These are phyloP conservation scores for Melaleuca quinquenervia DNA, from an alignment of 345 rosid species.

Conservation along the genomic window DNA sequence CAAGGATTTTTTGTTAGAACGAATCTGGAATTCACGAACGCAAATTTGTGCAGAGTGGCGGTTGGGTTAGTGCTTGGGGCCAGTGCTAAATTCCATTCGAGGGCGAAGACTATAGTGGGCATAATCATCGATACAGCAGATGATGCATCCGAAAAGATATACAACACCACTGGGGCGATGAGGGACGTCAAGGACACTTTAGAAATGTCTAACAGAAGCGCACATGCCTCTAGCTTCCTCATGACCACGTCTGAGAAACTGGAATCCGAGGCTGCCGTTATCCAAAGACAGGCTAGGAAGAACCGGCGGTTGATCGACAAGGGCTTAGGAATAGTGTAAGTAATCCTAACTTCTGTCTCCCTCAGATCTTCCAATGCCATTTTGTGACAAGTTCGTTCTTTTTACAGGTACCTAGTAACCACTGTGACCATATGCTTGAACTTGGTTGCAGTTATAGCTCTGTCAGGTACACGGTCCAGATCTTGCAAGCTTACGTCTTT, in stretches of 20 bases:
- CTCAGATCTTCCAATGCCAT: not conserved
- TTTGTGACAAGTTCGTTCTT: not conserved
- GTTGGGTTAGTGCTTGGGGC: slow-evolving; percentile 54
- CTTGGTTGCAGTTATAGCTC: slow-evolving; percentile 27
- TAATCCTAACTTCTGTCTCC: not conserved
- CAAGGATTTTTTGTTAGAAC: not conserved
- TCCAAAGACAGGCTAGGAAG: slow-evolving; percentile 35
- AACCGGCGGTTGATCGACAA: slow-evolving; percentile 35
- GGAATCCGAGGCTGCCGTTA: slow-evolving; percentile 25
- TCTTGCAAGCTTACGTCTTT: not conserved
- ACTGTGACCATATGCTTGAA: slow-evolving; percentile 33
- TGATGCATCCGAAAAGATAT: slow-evolving; percentile 37
- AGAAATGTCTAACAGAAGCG: slow-evolving; percentile 8
- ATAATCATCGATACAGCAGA: slow-evolving; percentile 51
- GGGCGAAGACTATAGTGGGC: slow-evolving; percentile 27
- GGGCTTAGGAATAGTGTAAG: slow-evolving; percentile 47
- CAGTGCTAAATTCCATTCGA: slow-evolving; percentile 33
- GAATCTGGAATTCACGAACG: not conserved
- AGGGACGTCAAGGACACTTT: slow-evolving; percentile 26
- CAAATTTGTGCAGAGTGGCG: slow-evolving; percentile 28
- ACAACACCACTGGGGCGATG: slow-evolving; percentile 54
- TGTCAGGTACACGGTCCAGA: slow-evolving; percentile 26
- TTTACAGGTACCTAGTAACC: slow-evolving; percentile 37
- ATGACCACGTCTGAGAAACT: slow-evolving; percentile 28
- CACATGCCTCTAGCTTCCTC: slow-evolving; percentile 23